A percentile compares a stretch with the other conserved stretches of the same genome.
Conservation (phyloP, 1,284 basidiomycete species). For the Leccinum insigne region DNA sequence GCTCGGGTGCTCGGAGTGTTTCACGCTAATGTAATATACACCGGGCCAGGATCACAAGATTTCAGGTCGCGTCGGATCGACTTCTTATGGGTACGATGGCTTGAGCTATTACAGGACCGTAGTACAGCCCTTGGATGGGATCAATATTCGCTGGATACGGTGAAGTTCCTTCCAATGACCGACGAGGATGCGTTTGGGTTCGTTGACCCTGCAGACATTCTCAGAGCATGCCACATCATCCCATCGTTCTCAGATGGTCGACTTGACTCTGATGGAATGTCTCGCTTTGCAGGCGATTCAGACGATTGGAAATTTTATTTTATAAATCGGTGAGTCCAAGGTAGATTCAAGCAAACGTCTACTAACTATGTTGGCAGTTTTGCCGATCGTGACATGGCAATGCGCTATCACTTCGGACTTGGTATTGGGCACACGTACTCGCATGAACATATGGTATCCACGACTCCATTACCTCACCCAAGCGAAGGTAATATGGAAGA, state of each 20-base stretch:
- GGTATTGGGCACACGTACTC: background rate
- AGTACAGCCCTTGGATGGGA: background rate
- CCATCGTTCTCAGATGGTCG: background rate
- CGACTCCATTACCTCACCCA: background rate
- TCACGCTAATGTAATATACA: background rate
- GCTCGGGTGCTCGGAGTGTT: background rate
- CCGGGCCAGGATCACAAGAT: background rate
- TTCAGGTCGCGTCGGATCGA: background rate
- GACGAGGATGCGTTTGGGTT: background rate
- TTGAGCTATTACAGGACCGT: background rate
- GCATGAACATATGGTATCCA: background rate
- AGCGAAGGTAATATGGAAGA: background rate
- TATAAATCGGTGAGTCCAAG: background rate
- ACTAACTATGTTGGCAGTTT: background rate
- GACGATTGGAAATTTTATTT: background rate
- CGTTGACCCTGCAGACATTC: background rate
- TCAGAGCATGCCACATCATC: background rate
- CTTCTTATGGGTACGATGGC: background rate
- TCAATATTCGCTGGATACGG: background rate
- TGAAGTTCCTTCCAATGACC: conserved; percentile 8
- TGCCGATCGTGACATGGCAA: background rate
- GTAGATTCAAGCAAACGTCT: background rate
- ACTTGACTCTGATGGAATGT: background rate
- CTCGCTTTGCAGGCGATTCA: background rate
- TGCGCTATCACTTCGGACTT: background rate